Evolutionary conservation across 2,329 filamentous ascomycete species (phyloP).

Genomic region (Penicillium capsulatum): DNA sequence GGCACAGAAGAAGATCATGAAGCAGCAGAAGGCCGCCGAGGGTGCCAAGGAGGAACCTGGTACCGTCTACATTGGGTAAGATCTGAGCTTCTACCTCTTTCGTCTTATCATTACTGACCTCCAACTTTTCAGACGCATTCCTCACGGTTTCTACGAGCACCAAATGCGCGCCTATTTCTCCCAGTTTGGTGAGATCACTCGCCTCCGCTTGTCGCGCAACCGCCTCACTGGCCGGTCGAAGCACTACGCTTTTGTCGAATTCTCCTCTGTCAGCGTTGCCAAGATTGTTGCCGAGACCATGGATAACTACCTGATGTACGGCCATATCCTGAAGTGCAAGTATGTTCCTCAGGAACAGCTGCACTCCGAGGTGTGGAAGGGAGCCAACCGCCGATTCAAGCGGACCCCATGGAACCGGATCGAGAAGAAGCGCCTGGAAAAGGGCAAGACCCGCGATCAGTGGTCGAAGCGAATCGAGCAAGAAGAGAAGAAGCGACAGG

Average conservation of each 20-base stretch:
- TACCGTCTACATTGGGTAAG: constrained; percentile 76
- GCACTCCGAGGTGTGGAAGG: constrained; percentile 80
- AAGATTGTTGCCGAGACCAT: constrained; percentile 92
- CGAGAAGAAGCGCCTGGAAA: constrained; percentile 68
- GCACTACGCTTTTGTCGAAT: constrained; percentile 95
- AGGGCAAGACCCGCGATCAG: constrained; percentile 66
- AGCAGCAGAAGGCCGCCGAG: constrained; percentile 47
- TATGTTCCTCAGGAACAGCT: constrained; percentile 71
- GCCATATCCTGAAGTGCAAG: constrained; percentile 87
- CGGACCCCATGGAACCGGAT: constrained; percentile 82
- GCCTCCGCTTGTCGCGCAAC: constrained; percentile 81
- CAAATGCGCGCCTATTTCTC: constrained; percentile 91
- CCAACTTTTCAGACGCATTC: constrained; percentile 58
- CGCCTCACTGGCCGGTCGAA: constrained; percentile 85
- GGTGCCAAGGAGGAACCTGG: constrained; percentile 54
- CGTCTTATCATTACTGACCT: constrained; percentile 14
- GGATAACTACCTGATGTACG: constrained; percentile 95
- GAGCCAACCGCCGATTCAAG: constrained; percentile 86
- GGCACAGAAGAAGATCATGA: constrained; percentile 49
- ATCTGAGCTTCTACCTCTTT: constrained; percentile 11
- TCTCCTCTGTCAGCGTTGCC: constrained; percentile 70
- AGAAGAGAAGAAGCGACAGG: constrained; percentile 66
- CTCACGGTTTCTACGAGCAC: constrained; percentile 94
- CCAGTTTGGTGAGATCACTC: constrained; percentile 81
- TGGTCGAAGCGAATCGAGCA: constrained; percentile 73